Percentiles rank a stretch among this genome's conserved stretches.
These are phyloP conservation scores for Beauveria sp. DNA, from an alignment of 2,329 filamentous ascomycete genomes.

Conservation along the genomic window DNA sequence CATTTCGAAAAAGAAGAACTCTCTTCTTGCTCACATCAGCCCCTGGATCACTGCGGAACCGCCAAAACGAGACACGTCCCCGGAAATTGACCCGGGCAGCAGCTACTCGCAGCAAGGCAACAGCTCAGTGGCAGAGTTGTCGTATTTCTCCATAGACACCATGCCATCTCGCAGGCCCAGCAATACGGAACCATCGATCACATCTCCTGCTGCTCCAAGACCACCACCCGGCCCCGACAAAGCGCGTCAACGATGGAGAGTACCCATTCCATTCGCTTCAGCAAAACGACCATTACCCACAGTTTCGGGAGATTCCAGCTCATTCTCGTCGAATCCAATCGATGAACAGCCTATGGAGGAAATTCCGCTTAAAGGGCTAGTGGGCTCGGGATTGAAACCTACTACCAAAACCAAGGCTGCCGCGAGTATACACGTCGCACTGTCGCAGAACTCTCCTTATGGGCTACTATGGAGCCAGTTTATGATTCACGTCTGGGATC, in stretches of 20 bases:
- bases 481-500: constrained; percentile 31
- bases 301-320: constrained; percentile 28
- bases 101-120: constrained; percentile 6
- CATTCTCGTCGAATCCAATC: constrained; percentile 26
- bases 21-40: constrained; percentile 2
- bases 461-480: constrained; percentile 32
- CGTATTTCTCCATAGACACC: background rate
- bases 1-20: background rate
- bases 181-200: background rate
- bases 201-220: background rate
- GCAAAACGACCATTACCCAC: constrained; percentile 20
- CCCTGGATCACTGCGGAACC: background rate
- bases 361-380: constrained; percentile 26
- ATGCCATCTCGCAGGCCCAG: background rate
- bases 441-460: constrained; percentile 31
- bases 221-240: constrained; percentile 13
- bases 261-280: constrained; percentile 19
- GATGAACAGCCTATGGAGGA: constrained; percentile 30
- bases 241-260: constrained; percentile 24
- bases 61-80: background rate
- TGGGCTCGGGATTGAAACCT: constrained; percentile 20
- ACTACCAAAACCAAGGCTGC: constrained; percentile 20
- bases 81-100: background rate
- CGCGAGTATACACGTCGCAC: constrained; percentile 26
- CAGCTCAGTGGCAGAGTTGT: background rate